Base-by-base conservation (phyloP, 495 filamentous ascomycete genomes). In the Neurospora tetraspora region DNA sequence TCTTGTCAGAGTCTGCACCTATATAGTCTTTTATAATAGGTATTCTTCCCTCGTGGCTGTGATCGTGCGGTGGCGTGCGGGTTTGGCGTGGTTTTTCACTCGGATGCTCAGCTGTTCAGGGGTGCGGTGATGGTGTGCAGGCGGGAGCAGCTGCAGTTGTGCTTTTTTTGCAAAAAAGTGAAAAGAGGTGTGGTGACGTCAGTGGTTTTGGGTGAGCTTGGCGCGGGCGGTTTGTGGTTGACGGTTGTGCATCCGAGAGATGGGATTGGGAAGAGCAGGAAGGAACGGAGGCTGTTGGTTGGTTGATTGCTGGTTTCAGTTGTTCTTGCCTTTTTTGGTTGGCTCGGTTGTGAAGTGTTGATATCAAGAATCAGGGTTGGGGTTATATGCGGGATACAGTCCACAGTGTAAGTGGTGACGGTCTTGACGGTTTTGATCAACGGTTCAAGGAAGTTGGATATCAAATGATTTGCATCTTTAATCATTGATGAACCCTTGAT, bases 1-100 rank as follows among this genome's bases (percentile, higher is more conserved):
- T 4, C 3, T 4, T 10, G 4, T 2, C 8, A 10, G 8, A 8
- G 2, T 6, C 6, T n/a, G 6, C 0, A 3, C 18, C 3, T 47
- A 47, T 47, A 20, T 20, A 3, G 8, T 20, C n/a, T 4, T 3
- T 11, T 4, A 9, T 0, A 34, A 34, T n/a, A n/a, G 1, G 7
- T 4, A 47, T 10, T 10, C 43, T 20, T 47, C 8, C 14, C 12
- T 42, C 2, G 14, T 42, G 14, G 14, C 5, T 42, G 6, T 42
- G 39, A 18, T 7, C 14, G 39, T 7, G 16, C 14, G 7, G 14
- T 42, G 39, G 16, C 39, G 14, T 16, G 14, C 39, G 39, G 39
- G 12, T 40, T 14, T 39, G 39, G 39, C 36, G 36, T 7, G 36
- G 36, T 36, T 36, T 9, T 37, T 8, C 7, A 36, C 36, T 37